phyloP scores from a whole-genome alignment of 2,329 filamentous ascomycete genomes.

The Pyrenophora seminiperda region DNA sequence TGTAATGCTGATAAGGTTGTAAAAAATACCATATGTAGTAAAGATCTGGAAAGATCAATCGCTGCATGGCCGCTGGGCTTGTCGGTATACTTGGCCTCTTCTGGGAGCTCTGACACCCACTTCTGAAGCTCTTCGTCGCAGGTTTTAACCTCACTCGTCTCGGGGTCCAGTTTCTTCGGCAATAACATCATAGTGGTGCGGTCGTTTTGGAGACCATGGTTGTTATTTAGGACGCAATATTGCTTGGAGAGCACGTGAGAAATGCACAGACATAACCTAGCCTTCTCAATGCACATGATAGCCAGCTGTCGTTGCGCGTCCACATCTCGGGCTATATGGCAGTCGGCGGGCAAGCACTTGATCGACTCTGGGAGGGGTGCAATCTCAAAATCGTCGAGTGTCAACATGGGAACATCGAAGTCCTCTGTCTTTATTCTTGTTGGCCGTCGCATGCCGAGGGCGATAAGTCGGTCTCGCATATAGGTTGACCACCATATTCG shows the following conservation, averaged over 20 bases:
- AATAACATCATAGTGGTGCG: slow-evolving; percentile 85
- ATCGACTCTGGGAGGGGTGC: slow-evolving; percentile 69
- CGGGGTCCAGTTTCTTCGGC: slow-evolving; percentile 84
- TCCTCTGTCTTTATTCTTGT: slow-evolving; percentile 92
- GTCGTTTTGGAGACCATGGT: slow-evolving; percentile 72
- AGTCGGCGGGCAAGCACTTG: slow-evolving; percentile 70
- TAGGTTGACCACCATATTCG: slow-evolving; percentile 98
- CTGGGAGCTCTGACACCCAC: slow-evolving; percentile 76
- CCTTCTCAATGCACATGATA: slow-evolving; percentile 88
- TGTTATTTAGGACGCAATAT: slow-evolving; percentile 87
- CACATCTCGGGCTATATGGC: slow-evolving; percentile 71
- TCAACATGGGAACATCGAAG: slow-evolving; percentile 90
- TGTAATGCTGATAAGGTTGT: slow-evolving; percentile 90
- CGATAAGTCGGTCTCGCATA: slow-evolving; percentile 90
- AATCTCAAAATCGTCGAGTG: slow-evolving; percentile 82
- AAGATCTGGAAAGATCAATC: slow-evolving; percentile 75
- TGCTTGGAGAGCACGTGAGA: slow-evolving; percentile 88
- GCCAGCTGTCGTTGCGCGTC: slow-evolving; percentile 79
- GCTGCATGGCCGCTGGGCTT: slow-evolving; percentile 61
- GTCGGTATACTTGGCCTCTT: slow-evolving; percentile 72
- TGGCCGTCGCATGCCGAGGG: slow-evolving; percentile 89
- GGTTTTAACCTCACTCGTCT: slow-evolving; percentile 75
- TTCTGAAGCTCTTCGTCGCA: slow-evolving; percentile 80
- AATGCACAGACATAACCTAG: slow-evolving; percentile 86
- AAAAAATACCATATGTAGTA: slow-evolving; percentile 92